These are phyloP conservation scores for Tetrapisispora namnaoensis DNA, from an alignment of 805 yeast species.

Conservation along the genomic window DNA sequence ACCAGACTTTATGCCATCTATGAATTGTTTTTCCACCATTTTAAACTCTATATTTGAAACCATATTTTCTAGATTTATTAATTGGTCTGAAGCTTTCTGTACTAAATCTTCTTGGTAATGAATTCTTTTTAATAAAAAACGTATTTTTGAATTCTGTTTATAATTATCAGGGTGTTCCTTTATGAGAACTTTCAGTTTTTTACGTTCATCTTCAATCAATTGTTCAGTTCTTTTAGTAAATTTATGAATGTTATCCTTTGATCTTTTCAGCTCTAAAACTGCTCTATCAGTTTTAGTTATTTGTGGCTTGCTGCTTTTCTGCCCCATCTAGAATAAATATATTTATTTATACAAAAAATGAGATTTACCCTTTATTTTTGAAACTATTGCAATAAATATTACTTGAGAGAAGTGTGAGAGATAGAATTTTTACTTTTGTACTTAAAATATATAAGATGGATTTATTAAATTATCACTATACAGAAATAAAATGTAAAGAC, in stretches of 20 bases:
- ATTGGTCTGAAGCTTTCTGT: conserved; percentile 62
- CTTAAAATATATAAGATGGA: no score
- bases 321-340: conserved; percentile 24
- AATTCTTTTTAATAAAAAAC: conserved; percentile 56
- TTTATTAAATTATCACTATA: no score
- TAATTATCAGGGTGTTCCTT: conserved; percentile 35
- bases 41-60: conserved; percentile 81
- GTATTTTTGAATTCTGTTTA: conserved; percentile 46
- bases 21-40: conserved; percentile 73
- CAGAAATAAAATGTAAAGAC: no score
- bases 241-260: conserved; percentile 73
- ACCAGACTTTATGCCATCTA: conserved; percentile 74
- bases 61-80: conserved; percentile 69
- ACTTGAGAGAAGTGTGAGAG: no score
- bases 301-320: conserved; percentile 39
- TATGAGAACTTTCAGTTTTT: conserved; percentile 24
- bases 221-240: conserved; percentile 46
- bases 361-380: background rate
- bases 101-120: conserved; percentile 76
- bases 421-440: no score
- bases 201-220: conserved; percentile 52
- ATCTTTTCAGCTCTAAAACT: conserved; percentile 74
- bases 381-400: no score
- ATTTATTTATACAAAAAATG: no score
- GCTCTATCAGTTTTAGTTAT: conserved; percentile 83